A percentile compares a stretch with the other conserved stretches of the same genome.
Evolutionary conservation across 441 rosid genomes (phyloP).

Genomic region (Gossypium davidsonii): DNA sequence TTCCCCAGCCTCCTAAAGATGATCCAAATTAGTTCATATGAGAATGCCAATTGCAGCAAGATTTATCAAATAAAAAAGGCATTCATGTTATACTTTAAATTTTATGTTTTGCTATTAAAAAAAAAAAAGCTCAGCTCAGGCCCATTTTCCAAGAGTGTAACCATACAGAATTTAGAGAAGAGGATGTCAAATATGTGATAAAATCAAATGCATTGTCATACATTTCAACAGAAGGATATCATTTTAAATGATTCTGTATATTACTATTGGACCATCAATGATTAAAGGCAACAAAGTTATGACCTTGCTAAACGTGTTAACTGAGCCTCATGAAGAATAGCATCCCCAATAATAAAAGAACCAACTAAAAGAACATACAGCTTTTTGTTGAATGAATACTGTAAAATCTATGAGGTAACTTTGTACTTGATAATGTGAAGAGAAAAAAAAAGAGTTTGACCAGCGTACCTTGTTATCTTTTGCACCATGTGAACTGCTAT

Average conservation of each 20-base stretch:
- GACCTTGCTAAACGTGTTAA: neutral
- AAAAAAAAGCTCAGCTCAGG: neutral
- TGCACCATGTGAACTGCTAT: constrained; percentile 68
- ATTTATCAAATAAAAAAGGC: neutral
- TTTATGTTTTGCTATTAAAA: neutral
- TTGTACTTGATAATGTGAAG: neutral
- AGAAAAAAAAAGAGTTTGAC: neutral
- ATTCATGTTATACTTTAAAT: neutral
- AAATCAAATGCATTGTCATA: neutral
- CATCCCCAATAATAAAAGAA: neutral
- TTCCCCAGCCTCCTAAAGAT: constrained; percentile 57
- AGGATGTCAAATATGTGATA: neutral
- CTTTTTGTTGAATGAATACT: neutral
- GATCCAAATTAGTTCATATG: neutral
- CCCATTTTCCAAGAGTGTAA: neutral
- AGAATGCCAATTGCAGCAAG: neutral
- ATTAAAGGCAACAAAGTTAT: neutral
- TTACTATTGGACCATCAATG: neutral
- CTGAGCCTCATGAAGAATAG: neutral
- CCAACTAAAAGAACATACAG: neutral
- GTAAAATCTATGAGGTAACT: neutral
- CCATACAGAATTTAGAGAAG: neutral
- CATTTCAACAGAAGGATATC: neutral
- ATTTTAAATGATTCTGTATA: constrained; percentile 1
- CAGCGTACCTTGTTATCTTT: constrained; percentile 50